Conservation (phyloP, 768 basidiomycete genomes). For the Amanita jacksonii region DNA sequence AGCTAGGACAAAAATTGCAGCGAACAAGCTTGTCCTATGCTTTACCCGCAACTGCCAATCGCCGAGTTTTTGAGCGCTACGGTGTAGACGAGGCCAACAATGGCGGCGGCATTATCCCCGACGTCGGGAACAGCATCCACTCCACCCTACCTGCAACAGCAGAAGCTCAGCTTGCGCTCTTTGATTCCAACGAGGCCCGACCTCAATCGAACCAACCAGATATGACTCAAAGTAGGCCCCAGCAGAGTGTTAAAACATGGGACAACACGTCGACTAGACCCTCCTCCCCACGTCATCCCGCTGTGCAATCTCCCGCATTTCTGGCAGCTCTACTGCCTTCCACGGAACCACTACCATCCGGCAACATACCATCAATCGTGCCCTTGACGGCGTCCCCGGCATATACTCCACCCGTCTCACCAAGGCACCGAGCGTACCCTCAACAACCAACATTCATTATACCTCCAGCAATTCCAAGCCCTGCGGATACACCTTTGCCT, state of each 20-base stretch:
- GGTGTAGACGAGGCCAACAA: constrained; percentile 33
- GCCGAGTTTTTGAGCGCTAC: constrained; percentile 42
- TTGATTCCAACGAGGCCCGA: constrained; percentile 22
- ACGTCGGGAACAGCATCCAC: constrained; percentile 13
- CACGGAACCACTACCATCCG: constrained; percentile 5
- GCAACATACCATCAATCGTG: constrained; percentile 36
- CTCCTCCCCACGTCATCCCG: constrained; percentile 36
- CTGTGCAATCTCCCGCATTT: constrained; percentile 21
- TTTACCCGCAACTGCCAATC: constrained; percentile 31
- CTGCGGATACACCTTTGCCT: constrained; percentile 54
- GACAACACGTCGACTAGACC: constrained; percentile 19
- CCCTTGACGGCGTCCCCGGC: constrained; percentile 49
- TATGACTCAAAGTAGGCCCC: constrained; percentile 17
- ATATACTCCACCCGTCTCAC: constrained; percentile 56
- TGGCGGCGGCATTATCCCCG: neutral
- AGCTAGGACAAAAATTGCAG: constrained; percentile 18
- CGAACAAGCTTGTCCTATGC: constrained; percentile 35
- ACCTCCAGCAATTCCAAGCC: constrained; percentile 39
- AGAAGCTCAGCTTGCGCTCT: constrained; percentile 22
- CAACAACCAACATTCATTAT: constrained; percentile 75
- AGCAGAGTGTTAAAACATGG: constrained; percentile 17
- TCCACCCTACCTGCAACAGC: constrained; percentile 26
- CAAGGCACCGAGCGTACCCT: constrained; percentile 55
- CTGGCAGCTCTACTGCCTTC: neutral
- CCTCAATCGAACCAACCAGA: constrained; percentile 14